Conservation (phyloP, 768 basidiomycete species). For the Kwoniella botswanensis region DNA sequence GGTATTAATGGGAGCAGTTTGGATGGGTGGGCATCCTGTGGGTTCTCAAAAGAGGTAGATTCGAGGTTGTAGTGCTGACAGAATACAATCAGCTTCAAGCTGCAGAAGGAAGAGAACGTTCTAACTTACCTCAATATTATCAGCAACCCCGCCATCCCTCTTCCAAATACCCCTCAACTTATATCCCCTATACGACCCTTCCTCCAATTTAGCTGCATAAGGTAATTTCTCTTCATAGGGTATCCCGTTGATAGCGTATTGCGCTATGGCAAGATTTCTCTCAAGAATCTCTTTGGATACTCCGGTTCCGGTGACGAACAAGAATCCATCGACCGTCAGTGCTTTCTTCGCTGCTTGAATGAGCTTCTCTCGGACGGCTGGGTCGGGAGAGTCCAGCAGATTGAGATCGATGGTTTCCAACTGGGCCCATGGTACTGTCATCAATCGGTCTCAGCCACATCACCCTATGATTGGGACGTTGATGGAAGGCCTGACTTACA, state of each 20-base stretch:
- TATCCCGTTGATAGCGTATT: constrained; percentile 33
- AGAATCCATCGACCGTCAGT: constrained; percentile 38
- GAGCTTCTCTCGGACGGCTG: constrained; percentile 20
- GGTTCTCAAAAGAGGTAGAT: constrained; percentile 30
- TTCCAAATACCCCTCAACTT: constrained; percentile 40
- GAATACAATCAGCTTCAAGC: background rate
- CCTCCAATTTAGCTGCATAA: constrained; percentile 35
- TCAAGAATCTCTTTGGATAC: constrained; percentile 31
- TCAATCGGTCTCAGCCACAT: background rate
- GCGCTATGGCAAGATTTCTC: constrained; percentile 40
- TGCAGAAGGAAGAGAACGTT: too few species aligned
- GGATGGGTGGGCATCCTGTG: constrained; percentile 24
- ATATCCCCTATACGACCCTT: constrained; percentile 34
- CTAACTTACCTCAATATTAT: constrained; percentile 38
- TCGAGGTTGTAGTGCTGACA: constrained; percentile 47
- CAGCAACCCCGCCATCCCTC: constrained; percentile 35
- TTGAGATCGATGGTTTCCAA: constrained; percentile 37
- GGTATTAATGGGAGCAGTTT: constrained; percentile 30
- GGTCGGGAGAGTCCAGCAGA: constrained; percentile 31
- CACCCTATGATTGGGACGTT: background rate
- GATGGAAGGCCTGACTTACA: constrained; percentile 9
- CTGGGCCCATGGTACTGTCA: constrained; percentile 33
- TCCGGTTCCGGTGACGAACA: constrained; percentile 42
- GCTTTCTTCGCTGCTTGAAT: constrained; percentile 37
- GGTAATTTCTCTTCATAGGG: constrained; percentile 31